Percentiles rank a stretch among this genome's conserved stretches.
These are phyloP conservation scores for Blastosporella zonata DNA, from an alignment of 1,284 basidiomycete species.

Conservation along the genomic window DNA sequence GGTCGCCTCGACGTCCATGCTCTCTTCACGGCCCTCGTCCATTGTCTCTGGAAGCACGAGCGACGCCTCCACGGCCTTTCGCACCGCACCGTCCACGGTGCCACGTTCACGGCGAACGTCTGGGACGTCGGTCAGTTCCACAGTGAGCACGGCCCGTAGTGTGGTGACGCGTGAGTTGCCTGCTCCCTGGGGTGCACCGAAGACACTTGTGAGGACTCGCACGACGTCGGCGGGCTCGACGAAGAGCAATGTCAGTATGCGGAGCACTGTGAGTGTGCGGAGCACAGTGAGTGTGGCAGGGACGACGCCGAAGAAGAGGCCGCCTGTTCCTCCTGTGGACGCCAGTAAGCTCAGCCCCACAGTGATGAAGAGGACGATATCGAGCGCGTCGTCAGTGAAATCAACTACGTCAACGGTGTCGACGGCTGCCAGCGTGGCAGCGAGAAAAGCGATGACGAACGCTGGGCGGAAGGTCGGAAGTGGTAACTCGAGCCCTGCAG, in stretches of 20 bases:
- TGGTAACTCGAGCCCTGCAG: slow-evolving; percentile 5
- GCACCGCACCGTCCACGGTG: slow-evolving; percentile 42
- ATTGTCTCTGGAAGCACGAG: slow-evolving; percentile 41
- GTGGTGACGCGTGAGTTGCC: slow-evolving; percentile 1
- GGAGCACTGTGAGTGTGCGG: neutral
- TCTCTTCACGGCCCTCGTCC: slow-evolving; percentile 20
- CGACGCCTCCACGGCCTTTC: slow-evolving; percentile 52
- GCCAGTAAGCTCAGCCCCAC: slow-evolving; percentile 29
- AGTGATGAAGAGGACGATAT: slow-evolving; percentile 21
- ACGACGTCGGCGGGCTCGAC: slow-evolving; percentile 30
- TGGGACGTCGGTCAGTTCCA: slow-evolving; percentile 18
- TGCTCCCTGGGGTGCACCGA: slow-evolving; percentile 4
- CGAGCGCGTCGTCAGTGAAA: slow-evolving; percentile 20
- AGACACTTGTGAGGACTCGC: slow-evolving; percentile 13
- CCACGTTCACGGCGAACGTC: slow-evolving; percentile 26
- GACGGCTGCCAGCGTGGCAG: slow-evolving; percentile 21
- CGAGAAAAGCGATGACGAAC: slow-evolving; percentile 19
- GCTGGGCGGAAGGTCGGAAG: slow-evolving; percentile 15
- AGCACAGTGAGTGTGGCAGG: slow-evolving; percentile 5
- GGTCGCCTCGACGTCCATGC: slow-evolving; percentile 18
- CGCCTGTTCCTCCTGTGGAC: slow-evolving; percentile 29
- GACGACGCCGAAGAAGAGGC: slow-evolving; percentile 19
- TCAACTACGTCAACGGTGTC: slow-evolving; percentile 23
- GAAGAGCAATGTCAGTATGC: slow-evolving; percentile 16
- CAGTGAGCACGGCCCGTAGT: slow-evolving; percentile 14